Evolutionary conservation across 148 eudicot species (phyloP).

Genomic region (Cornus kousa): DNA sequence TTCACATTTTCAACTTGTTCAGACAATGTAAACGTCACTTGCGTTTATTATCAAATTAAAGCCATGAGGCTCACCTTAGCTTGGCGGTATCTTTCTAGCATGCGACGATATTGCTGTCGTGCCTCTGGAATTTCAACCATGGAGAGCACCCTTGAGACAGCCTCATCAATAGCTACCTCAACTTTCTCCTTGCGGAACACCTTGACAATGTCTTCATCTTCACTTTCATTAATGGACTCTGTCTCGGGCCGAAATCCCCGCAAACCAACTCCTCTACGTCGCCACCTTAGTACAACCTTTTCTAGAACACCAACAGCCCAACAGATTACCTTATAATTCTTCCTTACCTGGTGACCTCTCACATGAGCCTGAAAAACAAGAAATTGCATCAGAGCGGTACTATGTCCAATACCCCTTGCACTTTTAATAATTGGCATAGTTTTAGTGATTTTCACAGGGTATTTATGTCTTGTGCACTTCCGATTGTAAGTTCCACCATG

Average conservation of each 20-base stretch:
- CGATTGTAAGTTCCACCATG: background rate
- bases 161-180: slow-evolving; percentile 73
- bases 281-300: slow-evolving; percentile 88
- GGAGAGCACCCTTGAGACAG: slow-evolving; percentile 73
- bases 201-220: slow-evolving; percentile 66
- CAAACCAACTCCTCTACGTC: slow-evolving; percentile 76
- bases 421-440: background rate
- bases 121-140: slow-evolving; percentile 89
- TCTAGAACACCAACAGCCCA: slow-evolving; percentile 90
- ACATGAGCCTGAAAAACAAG: slow-evolving; percentile 78
- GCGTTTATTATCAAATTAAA: background rate
- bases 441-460: background rate
- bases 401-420: background rate
- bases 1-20: background rate
- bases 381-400: slow-evolving; percentile 12
- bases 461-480: background rate
- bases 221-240: slow-evolving; percentile 49
- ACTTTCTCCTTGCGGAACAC: slow-evolving; percentile 73
- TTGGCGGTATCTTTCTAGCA: slow-evolving; percentile 68
- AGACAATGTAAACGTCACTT: background rate
- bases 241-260: slow-evolving; percentile 63
- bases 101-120: slow-evolving; percentile 77
- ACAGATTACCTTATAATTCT: slow-evolving; percentile 68
- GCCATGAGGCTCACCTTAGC: slow-evolving; percentile 58
- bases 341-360: slow-evolving; percentile 88